These are phyloP conservation scores for Pleurotus ostreatus DNA, from an alignment of 768 basidiomycete species.

Conservation along the genomic window DNA sequence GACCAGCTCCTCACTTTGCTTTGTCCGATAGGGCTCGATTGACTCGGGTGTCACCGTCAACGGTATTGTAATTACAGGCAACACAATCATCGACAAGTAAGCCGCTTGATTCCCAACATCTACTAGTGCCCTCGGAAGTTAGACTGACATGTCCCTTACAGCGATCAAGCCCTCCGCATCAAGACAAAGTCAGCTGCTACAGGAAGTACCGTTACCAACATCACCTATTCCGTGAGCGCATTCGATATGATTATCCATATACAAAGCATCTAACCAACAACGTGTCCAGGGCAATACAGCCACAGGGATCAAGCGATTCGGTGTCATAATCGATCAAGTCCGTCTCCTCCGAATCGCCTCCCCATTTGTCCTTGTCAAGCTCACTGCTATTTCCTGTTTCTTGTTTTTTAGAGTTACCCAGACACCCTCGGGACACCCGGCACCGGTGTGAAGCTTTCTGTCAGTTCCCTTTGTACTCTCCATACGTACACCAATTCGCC, in stretches of 20 bases:
- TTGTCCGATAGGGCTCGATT: slow-evolving; percentile 50
- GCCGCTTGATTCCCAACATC: background rate
- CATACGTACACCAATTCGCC: background rate
- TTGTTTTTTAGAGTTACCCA: slow-evolving; percentile 49
- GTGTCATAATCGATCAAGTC: slow-evolving; percentile 59
- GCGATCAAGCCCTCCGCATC: slow-evolving; percentile 56
- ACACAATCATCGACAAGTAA: slow-evolving; percentile 55
- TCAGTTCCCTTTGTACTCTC: slow-evolving; percentile 22
- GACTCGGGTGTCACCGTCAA: slow-evolving; percentile 40
- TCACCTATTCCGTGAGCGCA: slow-evolving; percentile 42
- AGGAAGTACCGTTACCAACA: slow-evolving; percentile 41
- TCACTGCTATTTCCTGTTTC: slow-evolving; percentile 7
- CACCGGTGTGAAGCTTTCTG: slow-evolving; percentile 53
- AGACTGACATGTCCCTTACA: slow-evolving; percentile 14
- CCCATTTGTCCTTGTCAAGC: background rate
- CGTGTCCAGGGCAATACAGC: slow-evolving; percentile 47
- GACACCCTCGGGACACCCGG: slow-evolving; percentile 48
- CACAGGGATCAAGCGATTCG: slow-evolving; percentile 42
- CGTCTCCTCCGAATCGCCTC: slow-evolving; percentile 5
- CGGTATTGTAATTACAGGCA: slow-evolving; percentile 42
- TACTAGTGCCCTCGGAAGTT: no score
- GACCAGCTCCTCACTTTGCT: slow-evolving; percentile 22
- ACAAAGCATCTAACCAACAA: background rate
- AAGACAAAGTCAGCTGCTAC: slow-evolving; percentile 47
- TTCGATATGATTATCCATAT: background rate